These are phyloP conservation scores for Laburnicola sp. DNA, from an alignment of 2,329 filamentous ascomycete species.

Conservation along the genomic window DNA sequence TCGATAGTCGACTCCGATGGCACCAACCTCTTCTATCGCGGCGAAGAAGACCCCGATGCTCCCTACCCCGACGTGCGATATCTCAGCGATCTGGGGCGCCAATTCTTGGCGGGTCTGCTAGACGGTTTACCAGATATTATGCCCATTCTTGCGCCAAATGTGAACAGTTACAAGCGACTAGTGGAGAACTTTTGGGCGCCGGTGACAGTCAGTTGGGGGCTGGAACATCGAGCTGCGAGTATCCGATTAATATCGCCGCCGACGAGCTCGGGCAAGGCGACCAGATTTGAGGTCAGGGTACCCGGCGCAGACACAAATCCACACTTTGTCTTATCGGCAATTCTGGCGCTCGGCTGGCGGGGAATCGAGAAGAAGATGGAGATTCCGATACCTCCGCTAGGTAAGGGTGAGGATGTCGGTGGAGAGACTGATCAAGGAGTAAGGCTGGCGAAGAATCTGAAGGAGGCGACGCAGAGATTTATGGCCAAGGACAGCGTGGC, in stretches of 20 bases:
- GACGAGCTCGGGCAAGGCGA: constrained; percentile 79
- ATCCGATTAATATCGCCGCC: constrained; percentile 89
- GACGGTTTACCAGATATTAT: constrained; percentile 91
- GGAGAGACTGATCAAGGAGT: constrained; percentile 70
- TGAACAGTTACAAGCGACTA: constrained; percentile 97
- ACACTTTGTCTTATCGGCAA: constrained; percentile 81
- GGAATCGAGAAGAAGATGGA: constrained; percentile 91
- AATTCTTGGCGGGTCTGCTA: constrained; percentile 90
- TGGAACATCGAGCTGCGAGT: constrained; percentile 91
- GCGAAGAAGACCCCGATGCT: constrained; percentile 69
- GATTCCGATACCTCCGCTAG: constrained; percentile 79
- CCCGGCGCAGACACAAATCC: constrained; percentile 94
- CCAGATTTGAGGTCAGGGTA: constrained; percentile 89
- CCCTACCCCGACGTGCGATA: constrained; percentile 63
- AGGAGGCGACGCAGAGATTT: constrained; percentile 81
- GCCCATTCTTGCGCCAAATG: constrained; percentile 89
- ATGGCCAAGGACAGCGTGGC: constrained; percentile 78
- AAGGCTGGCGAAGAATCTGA: constrained; percentile 79
- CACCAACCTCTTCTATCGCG: constrained; percentile 81
- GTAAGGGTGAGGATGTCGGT: constrained; percentile 81
- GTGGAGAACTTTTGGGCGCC: constrained; percentile 99
- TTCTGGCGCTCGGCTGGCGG: constrained; percentile 85
- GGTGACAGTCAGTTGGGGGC: constrained; percentile 94
- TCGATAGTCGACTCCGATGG: constrained; percentile 80
- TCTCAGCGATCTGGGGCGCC: constrained; percentile 84